Conservation (phyloP, 495 filamentous ascomycete genomes). For the Hypoxylon fuscum region DNA sequence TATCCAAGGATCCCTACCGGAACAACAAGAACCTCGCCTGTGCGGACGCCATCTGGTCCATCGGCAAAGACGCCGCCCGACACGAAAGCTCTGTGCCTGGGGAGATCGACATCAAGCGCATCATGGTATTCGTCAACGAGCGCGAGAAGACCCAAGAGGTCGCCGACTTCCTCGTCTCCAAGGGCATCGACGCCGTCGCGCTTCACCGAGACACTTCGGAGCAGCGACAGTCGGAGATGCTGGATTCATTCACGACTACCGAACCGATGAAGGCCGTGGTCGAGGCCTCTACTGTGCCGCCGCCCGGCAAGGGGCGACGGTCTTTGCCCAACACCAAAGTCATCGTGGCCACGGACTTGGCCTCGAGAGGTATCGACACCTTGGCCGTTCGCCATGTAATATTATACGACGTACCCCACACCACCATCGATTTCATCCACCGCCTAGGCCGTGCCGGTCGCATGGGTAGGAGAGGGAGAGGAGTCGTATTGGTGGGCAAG, state of each 20-base stretch:
- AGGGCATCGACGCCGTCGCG: conserved; percentile 86
- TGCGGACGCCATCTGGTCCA: conserved; percentile 91
- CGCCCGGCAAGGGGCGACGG: conserved; percentile 37
- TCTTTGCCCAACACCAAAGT: conserved; percentile 78
- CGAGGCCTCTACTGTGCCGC: conserved; percentile 17
- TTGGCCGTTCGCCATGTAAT: conserved; percentile 90
- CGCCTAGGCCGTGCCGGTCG: conserved; percentile 88
- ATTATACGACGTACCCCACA: conserved; percentile 94
- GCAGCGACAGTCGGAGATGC: conserved; percentile 74
- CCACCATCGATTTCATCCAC: conserved; percentile 96
- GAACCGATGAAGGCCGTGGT: conserved; percentile 53
- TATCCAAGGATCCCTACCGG: conserved; percentile 85
- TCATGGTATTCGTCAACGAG: conserved; percentile 98
- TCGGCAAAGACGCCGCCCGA: conserved; percentile 78
- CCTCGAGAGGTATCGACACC: conserved; percentile 93
- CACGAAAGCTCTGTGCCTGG: conserved; percentile 55
- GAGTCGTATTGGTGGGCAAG: conserved; percentile 88
- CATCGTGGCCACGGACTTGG: conserved; percentile 91
- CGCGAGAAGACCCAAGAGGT: conserved; percentile 86
- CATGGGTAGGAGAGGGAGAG: conserved; percentile 90
- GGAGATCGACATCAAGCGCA: conserved; percentile 74
- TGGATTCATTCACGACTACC: conserved; percentile 75
- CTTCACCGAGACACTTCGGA: conserved; percentile 83
- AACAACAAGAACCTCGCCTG: conserved; percentile 92
- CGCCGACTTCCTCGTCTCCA: conserved; percentile 78